Percentiles rank a stretch among this genome's conserved stretches.
Evolutionary conservation across 805 yeast genomes (phyloP).

Genomic region (Vanderwaltozyma tropicalis): DNA sequence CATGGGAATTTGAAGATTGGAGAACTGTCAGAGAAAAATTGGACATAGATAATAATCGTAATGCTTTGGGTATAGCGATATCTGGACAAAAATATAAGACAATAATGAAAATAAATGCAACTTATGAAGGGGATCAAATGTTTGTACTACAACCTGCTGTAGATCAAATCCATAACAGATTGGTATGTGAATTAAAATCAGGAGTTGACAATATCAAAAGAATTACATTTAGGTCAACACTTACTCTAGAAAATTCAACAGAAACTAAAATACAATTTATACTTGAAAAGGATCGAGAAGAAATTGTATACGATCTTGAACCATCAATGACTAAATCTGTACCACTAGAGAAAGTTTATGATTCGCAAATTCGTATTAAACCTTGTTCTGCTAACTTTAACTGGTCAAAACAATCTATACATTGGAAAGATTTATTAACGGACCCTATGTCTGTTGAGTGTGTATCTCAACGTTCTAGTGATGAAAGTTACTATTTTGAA

Average conservation of each 20-base stretch:
- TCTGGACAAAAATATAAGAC: slow-evolving; percentile 45
- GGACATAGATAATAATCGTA: slow-evolving; percentile 51
- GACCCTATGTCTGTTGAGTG: slow-evolving; percentile 53
- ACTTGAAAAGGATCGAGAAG: slow-evolving; percentile 24
- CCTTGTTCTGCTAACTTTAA: slow-evolving; percentile 51
- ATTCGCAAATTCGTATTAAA: slow-evolving; percentile 44
- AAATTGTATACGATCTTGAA: slow-evolving; percentile 32
- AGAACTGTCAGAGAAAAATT: slow-evolving; percentile 69
- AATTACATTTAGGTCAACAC: slow-evolving; percentile 67
- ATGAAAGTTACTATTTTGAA: slow-evolving; percentile 52
- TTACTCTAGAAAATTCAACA: slow-evolving; percentile 58
- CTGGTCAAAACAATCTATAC: slow-evolving; percentile 56
- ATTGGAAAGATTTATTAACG: slow-evolving; percentile 53
- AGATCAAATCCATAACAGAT: slow-evolving; percentile 56
- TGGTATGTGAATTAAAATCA: slow-evolving; percentile 60
- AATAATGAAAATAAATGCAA: slow-evolving; percentile 50
- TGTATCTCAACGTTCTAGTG: slow-evolving; percentile 33
- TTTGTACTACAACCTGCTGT: slow-evolving; percentile 55
- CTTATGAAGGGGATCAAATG: slow-evolving; percentile 75
- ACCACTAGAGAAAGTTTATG: slow-evolving; percentile 62
- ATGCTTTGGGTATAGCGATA: slow-evolving; percentile 53
- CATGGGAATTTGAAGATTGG: slow-evolving; percentile 97
- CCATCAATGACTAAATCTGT: slow-evolving; percentile 55
- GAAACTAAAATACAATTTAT: slow-evolving; percentile 43
- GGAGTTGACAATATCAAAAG: slow-evolving; percentile 71